Evolutionary conservation across 208 protist species (phyloP).

Genomic region (Novymonas esmeraldas): DNA sequence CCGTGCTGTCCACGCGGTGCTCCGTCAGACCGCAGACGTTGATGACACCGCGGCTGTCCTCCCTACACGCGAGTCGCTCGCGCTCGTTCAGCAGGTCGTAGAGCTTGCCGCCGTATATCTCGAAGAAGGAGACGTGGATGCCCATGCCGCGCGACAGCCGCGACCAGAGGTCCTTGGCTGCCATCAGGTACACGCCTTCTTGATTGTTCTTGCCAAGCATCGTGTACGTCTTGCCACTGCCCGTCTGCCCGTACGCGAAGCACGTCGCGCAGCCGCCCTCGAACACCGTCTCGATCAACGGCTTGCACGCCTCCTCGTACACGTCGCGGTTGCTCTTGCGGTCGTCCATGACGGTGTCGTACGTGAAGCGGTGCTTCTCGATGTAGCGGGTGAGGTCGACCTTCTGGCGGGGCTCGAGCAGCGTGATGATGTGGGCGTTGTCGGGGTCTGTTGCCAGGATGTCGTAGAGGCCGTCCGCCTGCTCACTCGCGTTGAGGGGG

Average conservation of each 20-base stretch:
- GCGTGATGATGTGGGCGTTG: conserved; percentile 73
- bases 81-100: conserved; percentile 87
- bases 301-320: conserved; percentile 89
- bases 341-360: conserved; percentile 96
- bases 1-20: conserved; percentile 67
- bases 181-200: conserved; percentile 81
- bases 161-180: conserved; percentile 75
- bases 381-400: conserved; percentile 97
- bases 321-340: conserved; percentile 90
- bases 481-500: conserved; percentile 83
- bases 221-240: conserved; percentile 94
- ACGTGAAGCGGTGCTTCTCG: conserved; percentile 96
- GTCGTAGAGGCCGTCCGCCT: conserved; percentile 82
- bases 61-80: conserved; percentile 80
- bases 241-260: conserved; percentile 94
- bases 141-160: conserved; percentile 63
- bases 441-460: conserved; percentile 89
- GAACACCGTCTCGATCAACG: conserved; percentile 92
- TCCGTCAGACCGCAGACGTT: conserved; percentile 82
- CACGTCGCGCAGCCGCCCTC: conserved; percentile 91
- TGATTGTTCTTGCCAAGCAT: conserved; percentile 91
- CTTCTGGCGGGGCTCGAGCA: conserved; percentile 92
- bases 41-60: conserved; percentile 93
- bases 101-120: conserved; percentile 88
- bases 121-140: conserved; percentile 84